Evolutionary conservation across 1,284 basidiomycete species (phyloP), one percentile per base, ranked within the genome.

Genomic region (Flammula alnicola): DNA sequence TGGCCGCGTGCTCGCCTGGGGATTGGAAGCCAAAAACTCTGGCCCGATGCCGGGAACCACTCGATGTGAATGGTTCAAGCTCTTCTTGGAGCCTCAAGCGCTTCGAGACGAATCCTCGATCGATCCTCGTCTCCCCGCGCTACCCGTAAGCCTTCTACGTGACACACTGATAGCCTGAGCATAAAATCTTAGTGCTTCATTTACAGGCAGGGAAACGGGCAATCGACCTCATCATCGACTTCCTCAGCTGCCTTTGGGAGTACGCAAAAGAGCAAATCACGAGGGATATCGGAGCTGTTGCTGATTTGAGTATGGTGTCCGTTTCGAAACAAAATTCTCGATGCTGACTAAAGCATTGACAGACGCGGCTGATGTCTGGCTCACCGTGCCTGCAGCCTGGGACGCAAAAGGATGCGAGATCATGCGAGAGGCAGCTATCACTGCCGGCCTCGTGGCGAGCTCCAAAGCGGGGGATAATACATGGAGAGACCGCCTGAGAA

Each of bases 321-420:
- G 37, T 38, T 53, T 31, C 25, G n/a, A n/a, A n/a, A n/a, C n/a
- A n/a, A n/a, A n/a, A n/a, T n/a, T n/a, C n/a, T n/a, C n/a, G n/a
- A n/a, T n/a, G n/a, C n/a, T n/a, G n/a, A n/a, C n/a, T n/a, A n/a
- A n/a, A n/a, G n/a, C n/a, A n/a, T n/a, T n/a, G n/a, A n/a, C n/a
- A 91, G 89, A 89, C 64, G 76, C 83, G 30, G 89, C 88, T 38
- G 84, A 90, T 58, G 85, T 92, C 4, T 86, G 86, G 77, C 69
- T 92, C 41, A 91, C 88, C 7, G 90, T 91, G 6, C 91, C 90
- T 44, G 91, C 90, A 10, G 88, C 89, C 27, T 93, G 91, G 91
- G 89, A 92, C 64, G 88, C 84, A 1, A 83, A 77, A 56, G 89
- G 88, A 0, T 89, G 86, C 59, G 83, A 86, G 52, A 76, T 91